Base-by-base conservation (phyloP, 768 basidiomycete genomes). In the Phanerochaete carnosa region DNA sequence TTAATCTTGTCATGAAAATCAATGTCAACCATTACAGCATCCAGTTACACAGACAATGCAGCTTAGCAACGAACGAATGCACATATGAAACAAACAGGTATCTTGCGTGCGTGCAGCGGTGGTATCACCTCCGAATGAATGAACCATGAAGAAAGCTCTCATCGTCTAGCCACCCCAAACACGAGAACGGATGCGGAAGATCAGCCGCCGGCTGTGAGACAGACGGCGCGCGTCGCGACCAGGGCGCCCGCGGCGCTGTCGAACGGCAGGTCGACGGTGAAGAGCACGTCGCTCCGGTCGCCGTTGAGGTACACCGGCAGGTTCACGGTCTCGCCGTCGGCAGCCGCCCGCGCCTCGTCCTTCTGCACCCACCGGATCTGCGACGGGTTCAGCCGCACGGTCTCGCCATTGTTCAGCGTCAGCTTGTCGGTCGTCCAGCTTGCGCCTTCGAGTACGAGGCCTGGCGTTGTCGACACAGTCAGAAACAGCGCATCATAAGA, bases 231-330 rank as follows among this genome's bases (percentile, higher is more conserved):
- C 77, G 92, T 95, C 29, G 92, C 86, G 12, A 94, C 90, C 64
- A 92, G 73, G 37, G 87, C 79, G 30, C 85, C 81, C 0, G 86
- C 85, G 45, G 79, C 81, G 62, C 73, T 80, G 62, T 89, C 89
- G 65, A 94, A 89, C 22, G 90, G 89, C 59, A 98, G 73, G 66
- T 92, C 84, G 35, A 96, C 88, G 1, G 91, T 94, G 77, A 97
- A 95, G 68, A 98, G 76, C 33, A 96, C 91, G 68, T 94, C 92
- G 70, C 86, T 90, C 54, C 95, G 84, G 75, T 94, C 90, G 64
- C 82, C 80, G 74, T 98, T 97, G 70, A 98, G 83, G 73, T 97
- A 98, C 46, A 97, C 92, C 0, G 95, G 96, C 23, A 98, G 77
- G 64, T 88, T 90, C 68, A 95, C 90, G 58, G 84, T 66, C 55